Evolutionary conservation across 2,329 filamentous ascomycete species (phyloP).

Genomic region (Hypoxylon sp.): DNA sequence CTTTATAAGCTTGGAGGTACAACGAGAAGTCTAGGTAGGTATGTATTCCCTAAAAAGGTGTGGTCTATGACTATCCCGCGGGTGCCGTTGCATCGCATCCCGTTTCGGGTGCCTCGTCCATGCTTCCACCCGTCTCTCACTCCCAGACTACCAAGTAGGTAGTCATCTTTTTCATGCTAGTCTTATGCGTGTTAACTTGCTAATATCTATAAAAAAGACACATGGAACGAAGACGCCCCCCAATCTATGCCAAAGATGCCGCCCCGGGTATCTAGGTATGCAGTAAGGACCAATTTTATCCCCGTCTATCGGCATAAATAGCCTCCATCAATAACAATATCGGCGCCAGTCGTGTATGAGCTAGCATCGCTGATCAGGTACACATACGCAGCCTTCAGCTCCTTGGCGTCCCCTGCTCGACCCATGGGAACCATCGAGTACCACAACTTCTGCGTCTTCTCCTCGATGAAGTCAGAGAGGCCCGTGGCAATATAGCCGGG

Average conservation of each 20-base stretch:
- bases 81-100: too few relatives aligned
- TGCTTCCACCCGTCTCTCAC: too few relatives aligned
- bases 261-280: slow-evolving; percentile 17
- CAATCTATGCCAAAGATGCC: slow-evolving; percentile 12
- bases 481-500: slow-evolving; percentile 69
- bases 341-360: slow-evolving; percentile 78
- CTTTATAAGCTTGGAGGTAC: neutral
- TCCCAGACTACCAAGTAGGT: too few relatives aligned
- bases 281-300: neutral
- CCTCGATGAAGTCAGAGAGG: slow-evolving; percentile 59
- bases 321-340: slow-evolving; percentile 79
- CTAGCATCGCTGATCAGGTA: slow-evolving; percentile 82
- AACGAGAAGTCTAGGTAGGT: neutral
- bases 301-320: slow-evolving; percentile 57
- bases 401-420: slow-evolving; percentile 71
- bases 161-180: neutral
- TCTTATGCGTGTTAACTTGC: neutral
- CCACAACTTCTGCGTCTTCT: slow-evolving; percentile 51
- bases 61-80: too few relatives aligned
- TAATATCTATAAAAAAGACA: neutral
- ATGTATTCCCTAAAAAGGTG: too few relatives aligned
- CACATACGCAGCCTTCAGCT: slow-evolving; percentile 79
- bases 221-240: slow-evolving; percentile 14
- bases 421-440: slow-evolving; percentile 53
- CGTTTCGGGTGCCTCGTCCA: too few relatives aligned